Evolutionary conservation across 2,329 filamentous ascomycete genomes (phyloP), one percentile per base, ranked within the genome.

Genomic region (Penicillium sp.): DNA sequence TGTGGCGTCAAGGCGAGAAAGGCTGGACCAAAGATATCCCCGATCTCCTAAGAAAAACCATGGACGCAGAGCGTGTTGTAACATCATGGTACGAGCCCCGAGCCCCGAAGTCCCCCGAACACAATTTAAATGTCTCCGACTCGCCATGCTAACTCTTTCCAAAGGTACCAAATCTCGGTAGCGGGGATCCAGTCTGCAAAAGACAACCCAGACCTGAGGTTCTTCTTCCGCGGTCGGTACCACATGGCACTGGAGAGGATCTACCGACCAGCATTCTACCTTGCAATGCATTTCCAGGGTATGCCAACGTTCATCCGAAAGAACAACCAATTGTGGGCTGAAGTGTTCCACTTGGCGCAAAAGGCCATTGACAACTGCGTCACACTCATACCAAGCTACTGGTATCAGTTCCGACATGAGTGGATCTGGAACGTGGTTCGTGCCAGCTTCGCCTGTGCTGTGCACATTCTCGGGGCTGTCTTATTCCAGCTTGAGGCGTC

Each of bases 351-450:
- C 2, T 50, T 62, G 15, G 58, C 62, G 6, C 64, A 67, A 53
- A 62, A 56, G 33, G 62, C 62, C 15, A 56, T 67, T 19, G 60
- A 67, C 5, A 64, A 62, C 42, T 67, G 63, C 40, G 57, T 56
- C 21, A 33, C 54, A 5, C 41, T 67, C 8, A 64, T 67, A 4
- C 62, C 64, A 27, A 57, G 56, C 23, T 61, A 60, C 25, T 67
- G 57, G 58, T 65, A 65, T 23, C 56, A 64, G 10, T 64, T 65
- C 31, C 65, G 64, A 35, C 64, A 67, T 23, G 61, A 65, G 50
- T 67, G 64, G 64, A 58, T 67, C 23, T 65, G 63, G 60, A 65
- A 62, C 37, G 45, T 64, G 25, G 50, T 67, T 35, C 61, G 63
- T 3, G 52, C 45, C 8, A 62, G 58, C 6, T 67, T 67, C 38